Evolutionary conservation across 805 yeast genomes (phyloP).

Genomic region (Scheffersomyces amazonensis): DNA sequence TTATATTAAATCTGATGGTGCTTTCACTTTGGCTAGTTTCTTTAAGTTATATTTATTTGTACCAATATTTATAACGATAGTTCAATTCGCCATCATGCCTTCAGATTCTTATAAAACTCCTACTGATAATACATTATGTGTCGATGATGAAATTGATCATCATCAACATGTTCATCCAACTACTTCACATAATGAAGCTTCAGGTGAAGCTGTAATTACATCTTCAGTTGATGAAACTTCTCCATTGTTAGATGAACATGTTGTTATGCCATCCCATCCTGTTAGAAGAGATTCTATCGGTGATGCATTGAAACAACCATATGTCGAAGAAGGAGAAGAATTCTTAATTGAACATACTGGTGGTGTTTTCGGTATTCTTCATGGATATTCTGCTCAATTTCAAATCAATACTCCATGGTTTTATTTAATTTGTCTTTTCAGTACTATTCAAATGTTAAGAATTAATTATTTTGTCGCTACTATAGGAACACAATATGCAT

Average conservation of each 20-base stretch:
- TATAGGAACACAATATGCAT: slow-evolving; percentile 52
- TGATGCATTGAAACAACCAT: slow-evolving; percentile 53
- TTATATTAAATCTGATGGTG: slow-evolving; percentile 27
- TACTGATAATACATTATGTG: slow-evolving; percentile 24
- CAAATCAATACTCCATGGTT: slow-evolving; percentile 57
- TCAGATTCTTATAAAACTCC: slow-evolving; percentile 46
- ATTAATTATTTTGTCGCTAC: slow-evolving; percentile 60
- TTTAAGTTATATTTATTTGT: slow-evolving; percentile 47
- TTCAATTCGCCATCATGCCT: slow-evolving; percentile 49
- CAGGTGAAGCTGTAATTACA: neutral
- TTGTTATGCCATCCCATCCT: slow-evolving; percentile 2
- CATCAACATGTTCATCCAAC: slow-evolving; percentile 1
- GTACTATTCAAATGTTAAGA: slow-evolving; percentile 57
- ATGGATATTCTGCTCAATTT: slow-evolving; percentile 47
- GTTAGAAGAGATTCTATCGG: slow-evolving; percentile 52
- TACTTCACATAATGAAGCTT: neutral
- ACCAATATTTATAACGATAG: slow-evolving; percentile 47
- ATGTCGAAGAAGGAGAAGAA: slow-evolving; percentile 49
- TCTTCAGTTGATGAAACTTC: slow-evolving; percentile 15
- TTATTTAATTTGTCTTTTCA: slow-evolving; percentile 44
- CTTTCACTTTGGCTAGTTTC: slow-evolving; percentile 41
- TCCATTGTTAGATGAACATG: slow-evolving; percentile 18
- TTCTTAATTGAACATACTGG: slow-evolving; percentile 32
- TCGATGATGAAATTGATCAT: slow-evolving; percentile 14
- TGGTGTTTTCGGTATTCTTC: slow-evolving; percentile 53